Base-by-base conservation (phyloP, 495 filamentous ascomycete species). In the Penicillium robsamsonii region DNA sequence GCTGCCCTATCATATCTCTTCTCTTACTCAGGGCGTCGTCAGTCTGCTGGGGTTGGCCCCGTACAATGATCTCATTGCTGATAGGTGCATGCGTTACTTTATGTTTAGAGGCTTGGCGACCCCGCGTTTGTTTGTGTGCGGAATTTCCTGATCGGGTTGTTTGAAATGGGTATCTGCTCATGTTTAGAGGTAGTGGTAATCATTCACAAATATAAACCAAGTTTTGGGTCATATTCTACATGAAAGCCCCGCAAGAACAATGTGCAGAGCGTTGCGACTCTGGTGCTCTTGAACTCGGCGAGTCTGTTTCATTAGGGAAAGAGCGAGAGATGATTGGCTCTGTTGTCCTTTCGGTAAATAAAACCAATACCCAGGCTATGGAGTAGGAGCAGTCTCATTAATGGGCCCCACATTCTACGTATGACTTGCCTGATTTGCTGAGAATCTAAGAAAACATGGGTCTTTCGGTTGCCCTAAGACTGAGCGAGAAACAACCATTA, bases 1-100 rank as follows among this genome's bases (percentile, higher is more conserved):
- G 6, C 20, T 29, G 48, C 17, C 64, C 64, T 64, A 67, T 67
- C 62, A 62, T 38, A 43, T 13, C 17, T 7, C 31, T 6, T 6
- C 13, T 52, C 30, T 56, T 63, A 56, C 43, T 60, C 40, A 56
- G 53, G 31, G 51, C 30, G 44, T 60, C 61, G 55, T 66, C 60
- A 63, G 54, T 25, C 4, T 27, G 37, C 27, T 54, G 44, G 43
- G 41, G 20, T 12, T 44, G 13, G 31, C 42, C 51, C 51, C 20
- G 22, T 29, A 9, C 31, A 24, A 57, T 64, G 61, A 64, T 53
- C 41, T 57, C 64, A 60, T 38, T 22, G 31, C 17, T 35, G 50
- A 50, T 42, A 35, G 45, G 44, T 51, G 46, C 53, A 60, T 56
- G 53, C 46, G 43, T 31, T 60, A 44, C 40, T 46, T 11, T 33